Base-by-base conservation (phyloP, 164 flowering plant species). In the Chimonanthus salicifolius region DNA sequence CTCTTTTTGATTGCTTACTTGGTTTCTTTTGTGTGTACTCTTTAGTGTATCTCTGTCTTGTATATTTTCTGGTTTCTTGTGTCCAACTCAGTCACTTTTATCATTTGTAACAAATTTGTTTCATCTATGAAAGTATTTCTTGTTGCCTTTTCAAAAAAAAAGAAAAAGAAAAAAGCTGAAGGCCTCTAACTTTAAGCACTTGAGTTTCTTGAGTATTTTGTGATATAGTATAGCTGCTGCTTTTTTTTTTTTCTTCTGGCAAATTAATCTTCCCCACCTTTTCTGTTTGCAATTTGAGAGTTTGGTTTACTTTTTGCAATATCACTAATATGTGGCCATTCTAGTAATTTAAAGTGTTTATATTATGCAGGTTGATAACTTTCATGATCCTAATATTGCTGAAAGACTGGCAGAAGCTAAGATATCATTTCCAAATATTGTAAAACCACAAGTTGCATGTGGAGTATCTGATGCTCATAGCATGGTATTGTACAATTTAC, bases 401-500 rank as follows among this genome's bases (percentile, higher is more conserved):
- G 82, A 81, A 77, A 84, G 78, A 66, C 72, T 94, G 18, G 74
- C 74, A 1, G 86, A 83, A 74, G 91, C 91, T 69, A 78, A 83
- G 68, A 77, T 92, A 47, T 81, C 85, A 70, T 86, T 87, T 80
- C 98, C 98, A 44, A 77, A 82, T 75, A 92, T 94, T 60, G 94
- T 92, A 71, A 94, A 94, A 83, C 96, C 98, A 74, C 96, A 91
- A 85, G 88, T 94, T 87, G 98, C 97, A 75, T 94, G 98, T 83
- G 98, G 98, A 65, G 94, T 92, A 47, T 83, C 89, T 76, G 89
- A 90, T 83, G 92, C 98, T 76, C 97, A 92, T 78, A 87, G 82
- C 72, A 92, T 92, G 96, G 97, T 92, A 87, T 9, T 65, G 71
- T 18, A n/a, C 60, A 54, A 33, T 33, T 33, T 33, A 33, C 33